Conservation (phyloP, 2,329 filamentous ascomycete species). For the Phialocephala subalpina region DNA sequence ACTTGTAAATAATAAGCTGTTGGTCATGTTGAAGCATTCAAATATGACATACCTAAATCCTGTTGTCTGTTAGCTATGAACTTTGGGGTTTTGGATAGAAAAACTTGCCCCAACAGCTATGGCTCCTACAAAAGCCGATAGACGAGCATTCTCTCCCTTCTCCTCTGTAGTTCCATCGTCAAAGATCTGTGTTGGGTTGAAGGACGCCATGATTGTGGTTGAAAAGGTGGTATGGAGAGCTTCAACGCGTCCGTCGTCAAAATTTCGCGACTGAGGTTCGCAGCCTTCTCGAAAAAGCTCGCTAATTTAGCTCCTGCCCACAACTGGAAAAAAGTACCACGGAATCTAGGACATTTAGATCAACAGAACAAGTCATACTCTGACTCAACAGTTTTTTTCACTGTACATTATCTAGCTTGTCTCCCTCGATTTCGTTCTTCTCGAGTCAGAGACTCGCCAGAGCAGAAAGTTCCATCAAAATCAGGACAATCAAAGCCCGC, state of each 20-base stretch:
- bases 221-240: conserved; percentile 5
- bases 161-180: conserved; percentile 96
- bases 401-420: not conserved
- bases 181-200: conserved; percentile 97
- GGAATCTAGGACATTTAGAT: not conserved
- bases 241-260: conserved; percentile 22
- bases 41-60: not conserved
- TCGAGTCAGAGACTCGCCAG: not conserved
- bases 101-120: conserved; percentile 82
- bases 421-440: not conserved
- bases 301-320: conserved; percentile 4
- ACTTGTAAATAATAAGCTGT: conserved; percentile 55
- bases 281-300: conserved; percentile 10
- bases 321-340: conserved; percentile 5
- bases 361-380: not conserved
- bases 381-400: not conserved
- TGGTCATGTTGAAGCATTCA: not conserved
- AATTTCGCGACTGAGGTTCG: conserved; percentile 21
- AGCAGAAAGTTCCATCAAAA: not conserved
- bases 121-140: conserved; percentile 94
- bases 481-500: not conserved
- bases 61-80: not conserved
- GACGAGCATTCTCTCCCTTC: conserved; percentile 98
- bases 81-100: too few species aligned
- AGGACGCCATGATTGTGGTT: conserved; percentile 53